Conservation (phyloP, 164 flowering plant genomes). For the Liquidambar formosana region DNA sequence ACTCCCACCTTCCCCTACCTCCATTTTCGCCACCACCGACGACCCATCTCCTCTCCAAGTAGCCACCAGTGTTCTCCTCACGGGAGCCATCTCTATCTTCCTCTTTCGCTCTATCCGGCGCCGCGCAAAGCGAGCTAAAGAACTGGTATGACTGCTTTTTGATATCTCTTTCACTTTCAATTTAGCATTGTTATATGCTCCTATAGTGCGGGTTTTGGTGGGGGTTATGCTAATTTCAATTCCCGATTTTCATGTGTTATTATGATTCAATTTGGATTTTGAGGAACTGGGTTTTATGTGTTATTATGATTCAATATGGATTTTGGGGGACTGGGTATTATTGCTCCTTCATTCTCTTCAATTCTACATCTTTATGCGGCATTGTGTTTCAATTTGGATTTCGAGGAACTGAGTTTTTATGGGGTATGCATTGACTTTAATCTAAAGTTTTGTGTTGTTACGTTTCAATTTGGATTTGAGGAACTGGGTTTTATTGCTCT, state of each 20-base stretch:
- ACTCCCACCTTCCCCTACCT: constrained; percentile 50
- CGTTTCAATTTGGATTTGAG: not conserved
- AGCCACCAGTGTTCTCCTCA: constrained; percentile 89
- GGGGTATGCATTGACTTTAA: not conserved
- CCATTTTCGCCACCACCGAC: constrained; percentile 55
- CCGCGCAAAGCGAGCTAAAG: constrained; percentile 83
- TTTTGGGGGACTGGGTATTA: not conserved
- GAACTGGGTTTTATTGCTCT: not conserved
- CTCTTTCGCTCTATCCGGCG: constrained; percentile 91
- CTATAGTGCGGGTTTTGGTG: not conserved
- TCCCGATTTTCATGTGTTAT: not conserved
- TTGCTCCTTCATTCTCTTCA: not conserved
- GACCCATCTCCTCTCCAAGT: constrained; percentile 76
- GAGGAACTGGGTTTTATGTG: constrained; percentile 2
- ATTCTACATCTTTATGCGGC: not conserved
- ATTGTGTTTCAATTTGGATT: not conserved
- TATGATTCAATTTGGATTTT: constrained; percentile 3
- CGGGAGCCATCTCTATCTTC: constrained; percentile 84
- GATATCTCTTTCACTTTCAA: not conserved
- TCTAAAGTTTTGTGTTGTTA: not conserved
- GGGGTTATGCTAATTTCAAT: too few species aligned
- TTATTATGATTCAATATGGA: not conserved
- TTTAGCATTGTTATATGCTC: not conserved
- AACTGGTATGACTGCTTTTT: constrained; percentile 44
- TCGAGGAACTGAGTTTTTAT: constrained; percentile 5